Conservation (phyloP, 2,329 filamentous ascomycete genomes). For the Beauveria rudraprayagi region DNA sequence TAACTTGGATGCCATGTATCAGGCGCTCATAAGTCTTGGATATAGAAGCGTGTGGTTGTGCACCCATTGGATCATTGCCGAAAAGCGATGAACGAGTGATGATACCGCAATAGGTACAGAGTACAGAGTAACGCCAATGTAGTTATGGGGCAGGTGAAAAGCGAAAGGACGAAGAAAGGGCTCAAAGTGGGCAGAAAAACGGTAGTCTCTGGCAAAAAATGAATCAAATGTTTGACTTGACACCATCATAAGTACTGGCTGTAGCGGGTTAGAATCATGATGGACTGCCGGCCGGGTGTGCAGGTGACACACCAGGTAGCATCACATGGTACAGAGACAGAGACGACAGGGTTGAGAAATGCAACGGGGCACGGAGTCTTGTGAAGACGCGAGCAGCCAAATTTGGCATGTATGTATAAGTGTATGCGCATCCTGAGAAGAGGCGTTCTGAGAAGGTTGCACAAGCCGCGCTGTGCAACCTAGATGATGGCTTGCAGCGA, state of each 20-base stretch:
- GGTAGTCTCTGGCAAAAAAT: background rate
- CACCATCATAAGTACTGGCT: background rate
- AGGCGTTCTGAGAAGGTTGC: background rate
- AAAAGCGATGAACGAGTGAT: no score
- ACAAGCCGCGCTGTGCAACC: background rate
- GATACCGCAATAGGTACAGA: background rate
- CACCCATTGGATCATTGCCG: no score
- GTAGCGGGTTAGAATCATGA: background rate
- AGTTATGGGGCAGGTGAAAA: no score
- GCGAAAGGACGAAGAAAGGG: no score
- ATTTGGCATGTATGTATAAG: no score
- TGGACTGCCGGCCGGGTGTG: background rate
- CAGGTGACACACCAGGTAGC: background rate
- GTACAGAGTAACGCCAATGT: background rate
- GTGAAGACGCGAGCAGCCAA: background rate
- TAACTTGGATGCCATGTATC: no score
- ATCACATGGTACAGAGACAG: slow-evolving; percentile 2
- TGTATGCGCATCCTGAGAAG: background rate
- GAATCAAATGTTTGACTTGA: background rate
- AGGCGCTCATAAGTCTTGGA: no score
- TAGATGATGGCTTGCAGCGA: background rate
- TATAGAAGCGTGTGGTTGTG: no score
- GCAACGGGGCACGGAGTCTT: background rate
- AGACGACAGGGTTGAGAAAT: background rate
- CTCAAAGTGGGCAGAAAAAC: no score